Base-by-base conservation (phyloP, 1,139 yeast genomes). In the Sugiyamaella paludigena region DNA sequence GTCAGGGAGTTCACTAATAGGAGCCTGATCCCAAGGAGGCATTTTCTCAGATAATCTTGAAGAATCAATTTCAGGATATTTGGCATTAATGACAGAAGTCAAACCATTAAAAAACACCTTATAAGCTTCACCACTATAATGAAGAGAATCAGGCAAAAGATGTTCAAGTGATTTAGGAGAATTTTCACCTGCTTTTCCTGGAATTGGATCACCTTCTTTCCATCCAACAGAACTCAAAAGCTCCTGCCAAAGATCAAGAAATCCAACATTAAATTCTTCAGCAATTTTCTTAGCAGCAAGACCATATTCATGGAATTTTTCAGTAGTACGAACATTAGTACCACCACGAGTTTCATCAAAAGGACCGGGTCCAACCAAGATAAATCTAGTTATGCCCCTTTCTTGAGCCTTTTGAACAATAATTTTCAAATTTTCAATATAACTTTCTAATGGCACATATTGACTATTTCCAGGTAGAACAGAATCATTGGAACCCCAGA, bases 71-170 rank as follows among this genome's bases (percentile, higher is more conserved):
- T 78, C 76, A 0, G 84, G 82, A 54, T 70, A 79, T 13, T 62
- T 43, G 1, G 52, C 44, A 4, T 60, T 55, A 32, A 81, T 76
- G 1, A 67, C 64, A 19, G 62, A 51, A 34, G 66, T 55, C 11
- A 81, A 47, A 15, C 62, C 68, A 1, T 71, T 66, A 56, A 64
- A 78, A 54, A 81, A 63, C 1, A 84, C 52, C 48, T 67, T 65
- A 63, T 86, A 85, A 0, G 83, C 87, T n/a, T 66, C 62, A 0
- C 82, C 80, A 1, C 78, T 74, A 61, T 75, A 83, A 63, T 87
- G 96, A 35, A 87, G 67, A 0, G 95, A 95, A 59, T 85, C 92
- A 9, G 59, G 51, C n/a, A 77, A 57, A 12, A 73, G 53, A 2
- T 60, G 58, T 45, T 0, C 72, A 69, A 46, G 36, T 12, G 33